Base-by-base conservation (phyloP, 2,329 filamentous ascomycete genomes). In the Scytalidium lignicola region DNA sequence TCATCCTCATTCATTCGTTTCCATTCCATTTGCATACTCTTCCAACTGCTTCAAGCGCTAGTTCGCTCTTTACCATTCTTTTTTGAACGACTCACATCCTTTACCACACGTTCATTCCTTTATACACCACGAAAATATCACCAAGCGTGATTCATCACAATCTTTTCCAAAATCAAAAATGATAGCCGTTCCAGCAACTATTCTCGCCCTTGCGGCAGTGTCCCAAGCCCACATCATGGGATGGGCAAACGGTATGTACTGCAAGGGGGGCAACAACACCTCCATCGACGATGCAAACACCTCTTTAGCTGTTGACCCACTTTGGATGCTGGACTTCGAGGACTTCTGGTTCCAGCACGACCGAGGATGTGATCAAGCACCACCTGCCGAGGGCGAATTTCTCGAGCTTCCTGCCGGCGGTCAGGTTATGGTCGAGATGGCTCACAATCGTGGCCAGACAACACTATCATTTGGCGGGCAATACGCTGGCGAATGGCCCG, bases 291-390 rank as follows among this genome's bases (percentile, higher is more conserved):
- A 71, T 45, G 55, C 52, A 40, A 75, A 77, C 60, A 74, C 64
- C 62, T 74, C 74, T 53, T 60, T 66, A 1, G 69, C 64, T 18
- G 72, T 76, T n/a, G 63, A 67, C 44, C 74, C 74, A 3, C 65
- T 77, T 20, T 75, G 68, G 55, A 54, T 73, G 22, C 68, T 75
- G n/a, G 53, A 64, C 15, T 67, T 70, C 48, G 60, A 62, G 19
- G 54, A 74, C n/a, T 76, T 73, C 72, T 77, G 74, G 73, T 74
- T 75, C 65, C 74, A 77, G 52, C 66, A 68, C 49, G 68, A 74
- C 50, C 70, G 73, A 9, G 70, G 71, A 40, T 78, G 74, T 52
- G 67, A 75, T 50, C 54, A 58, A 10, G 67, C 66, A 7, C 70
- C 66, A 8, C 68, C 68, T 1, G 53, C 59, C 10, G 55, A 57